Evolutionary conservation across 495 filamentous ascomycete genomes (phyloP).

Genomic region (Polyplosphaeria fusca): DNA sequence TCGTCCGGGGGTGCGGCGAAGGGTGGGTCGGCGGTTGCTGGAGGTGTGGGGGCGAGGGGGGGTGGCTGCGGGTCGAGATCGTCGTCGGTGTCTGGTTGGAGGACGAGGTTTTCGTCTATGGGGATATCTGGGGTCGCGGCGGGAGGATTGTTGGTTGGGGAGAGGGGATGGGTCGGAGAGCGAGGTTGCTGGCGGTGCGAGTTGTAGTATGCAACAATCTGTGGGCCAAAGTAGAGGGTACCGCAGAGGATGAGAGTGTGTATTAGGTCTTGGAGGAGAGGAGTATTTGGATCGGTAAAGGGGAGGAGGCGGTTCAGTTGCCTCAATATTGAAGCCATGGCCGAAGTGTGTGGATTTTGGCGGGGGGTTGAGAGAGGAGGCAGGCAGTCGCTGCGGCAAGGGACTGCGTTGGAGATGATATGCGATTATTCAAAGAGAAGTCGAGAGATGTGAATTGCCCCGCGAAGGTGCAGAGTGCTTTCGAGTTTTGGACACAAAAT

Average conservation of each 20-base stretch:
- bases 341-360: too few relatives aligned
- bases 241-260: conserved; percentile 40
- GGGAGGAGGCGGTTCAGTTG: conserved; percentile 40
- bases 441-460: too few relatives aligned
- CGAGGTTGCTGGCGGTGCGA: conserved; percentile 15
- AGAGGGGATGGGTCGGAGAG: not conserved
- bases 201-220: conserved; percentile 25
- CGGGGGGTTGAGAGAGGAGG: too few relatives aligned
- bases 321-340: conserved; percentile 2
- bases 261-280: conserved; percentile 40
- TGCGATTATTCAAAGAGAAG: too few relatives aligned
- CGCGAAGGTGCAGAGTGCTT: too few relatives aligned
- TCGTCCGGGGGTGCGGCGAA: not conserved
- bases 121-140: not conserved
- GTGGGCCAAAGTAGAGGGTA: conserved; percentile 40
- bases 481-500: too few relatives aligned
- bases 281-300: conserved; percentile 40
- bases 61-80: conserved; percentile 7
- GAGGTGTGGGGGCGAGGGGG: conserved; percentile 28
- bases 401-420: too few relatives aligned
- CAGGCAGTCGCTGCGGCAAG: too few relatives aligned
- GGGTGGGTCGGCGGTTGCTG: not conserved
- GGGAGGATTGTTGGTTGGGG: not conserved
- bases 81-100: conserved; percentile 1
- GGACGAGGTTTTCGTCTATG: not conserved